phyloP scores from a whole-genome alignment of 1,284 basidiomycete genomes.

The Cutaneotrichosporon cavernicola region DNA sequence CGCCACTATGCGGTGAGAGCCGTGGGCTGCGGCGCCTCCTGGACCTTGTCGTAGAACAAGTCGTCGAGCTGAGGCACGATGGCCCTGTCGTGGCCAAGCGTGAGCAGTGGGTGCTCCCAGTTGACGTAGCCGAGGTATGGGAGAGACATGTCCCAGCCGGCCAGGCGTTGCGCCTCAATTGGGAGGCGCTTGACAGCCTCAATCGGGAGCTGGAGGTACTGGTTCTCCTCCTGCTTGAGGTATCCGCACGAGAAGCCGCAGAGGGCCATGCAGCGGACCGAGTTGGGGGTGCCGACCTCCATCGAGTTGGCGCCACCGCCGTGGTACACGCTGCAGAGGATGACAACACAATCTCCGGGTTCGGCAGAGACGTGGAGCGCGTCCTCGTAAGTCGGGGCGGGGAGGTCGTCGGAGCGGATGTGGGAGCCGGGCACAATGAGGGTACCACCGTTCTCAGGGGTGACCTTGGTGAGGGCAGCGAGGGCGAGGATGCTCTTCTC shows the following conservation, averaged over 20 bases:
- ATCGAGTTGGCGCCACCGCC: slow-evolving; percentile 22
- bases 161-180: slow-evolving; percentile 22
- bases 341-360: slow-evolving; percentile 26
- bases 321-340: slow-evolving; percentile 27
- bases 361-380: slow-evolving; percentile 20
- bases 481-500: slow-evolving; percentile 24
- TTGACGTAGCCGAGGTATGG: slow-evolving; percentile 28
- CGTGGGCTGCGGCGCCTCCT: slow-evolving; percentile 9
- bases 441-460: slow-evolving; percentile 27
- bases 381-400: slow-evolving; percentile 24
- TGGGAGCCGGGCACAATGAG: slow-evolving; percentile 27
- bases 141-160: slow-evolving; percentile 24
- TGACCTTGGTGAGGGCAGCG: slow-evolving; percentile 18
- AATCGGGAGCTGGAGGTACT: slow-evolving; percentile 26
- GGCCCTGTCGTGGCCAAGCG: slow-evolving; percentile 23
- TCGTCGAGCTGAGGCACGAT: slow-evolving; percentile 23
- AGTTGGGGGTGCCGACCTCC: slow-evolving; percentile 20
- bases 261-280: slow-evolving; percentile 20
- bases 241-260: slow-evolving; percentile 24
- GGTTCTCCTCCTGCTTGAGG: slow-evolving; percentile 29
- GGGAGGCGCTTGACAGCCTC: slow-evolving; percentile 25
- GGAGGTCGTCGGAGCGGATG: slow-evolving; percentile 26
- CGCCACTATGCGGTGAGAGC: slow-evolving; percentile 9
- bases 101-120: slow-evolving; percentile 25
- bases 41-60: slow-evolving; percentile 28